Base-by-base conservation (phyloP, 352 stramenopile species). In the Thraustochytrium sp. region DNA sequence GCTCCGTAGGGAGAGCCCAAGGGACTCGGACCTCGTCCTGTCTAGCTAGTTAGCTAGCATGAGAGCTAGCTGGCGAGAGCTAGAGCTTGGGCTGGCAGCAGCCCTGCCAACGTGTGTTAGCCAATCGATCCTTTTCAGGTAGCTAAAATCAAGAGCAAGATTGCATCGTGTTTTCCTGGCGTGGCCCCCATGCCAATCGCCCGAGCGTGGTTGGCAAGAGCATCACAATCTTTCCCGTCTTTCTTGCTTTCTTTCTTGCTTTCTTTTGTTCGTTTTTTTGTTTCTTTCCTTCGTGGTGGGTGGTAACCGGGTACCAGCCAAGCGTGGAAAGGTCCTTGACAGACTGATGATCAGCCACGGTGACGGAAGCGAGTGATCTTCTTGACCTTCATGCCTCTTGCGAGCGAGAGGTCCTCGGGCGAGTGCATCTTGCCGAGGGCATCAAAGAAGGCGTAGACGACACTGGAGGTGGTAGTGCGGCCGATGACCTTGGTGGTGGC, bases 401-500 rank as follows among this genome's bases (percentile, higher is more conserved):
- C 40, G 8, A 55, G 44, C 31, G 68, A 80, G 31, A 62, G 42
- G 23, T 80, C 68, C 44, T 80, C 44, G 26, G 68, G 42, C n/a
- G 68, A 63, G 44, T 42, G 48, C 18, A 65, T 16, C 36, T 72
- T 61, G 13, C 44, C 31, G 48, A 80, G 53, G 5, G 68, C 68
- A 48, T 80, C 68, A 80, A 80, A 80, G 23, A 53, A 55, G 23
- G 68, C 68, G 68, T 80, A 80, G n/a, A 80, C 68, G 21, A 80
- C 68, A 11, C n/a, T 65, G 18, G 44, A 63, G 38, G 68, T 18
- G 31, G 68, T 83, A 4, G 26, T 83, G n/a, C 75, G 75, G 18
- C 55, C 61, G n/a, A 84, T 56, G 18, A 84, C 44, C 61, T 84
- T 84, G 55, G 75, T 80, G 54, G 55, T 84, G 21, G 61, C 56